These are phyloP conservation scores for Leucoagaricus sp. DNA, from an alignment of 1,284 basidiomycete genomes.

Conservation along the genomic window DNA sequence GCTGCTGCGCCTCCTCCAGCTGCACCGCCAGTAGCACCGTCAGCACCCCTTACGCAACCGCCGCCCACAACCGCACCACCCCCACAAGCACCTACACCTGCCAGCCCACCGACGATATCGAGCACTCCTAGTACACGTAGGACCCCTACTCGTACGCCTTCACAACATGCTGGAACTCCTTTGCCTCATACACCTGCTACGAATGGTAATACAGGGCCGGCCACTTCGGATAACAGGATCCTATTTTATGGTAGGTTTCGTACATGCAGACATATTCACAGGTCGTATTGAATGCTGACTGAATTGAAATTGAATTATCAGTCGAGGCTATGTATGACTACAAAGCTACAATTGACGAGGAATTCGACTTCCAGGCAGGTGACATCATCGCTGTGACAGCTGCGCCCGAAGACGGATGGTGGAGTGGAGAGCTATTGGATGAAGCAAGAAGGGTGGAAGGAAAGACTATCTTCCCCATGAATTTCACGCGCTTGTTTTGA, in stretches of 20 bases:
- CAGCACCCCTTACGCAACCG: not conserved
- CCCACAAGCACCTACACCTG: not conserved
- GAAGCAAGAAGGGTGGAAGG: constrained; percentile 80
- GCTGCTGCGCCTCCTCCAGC: not conserved
- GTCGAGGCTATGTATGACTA: constrained; percentile 96
- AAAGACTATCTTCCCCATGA: constrained; percentile 89
- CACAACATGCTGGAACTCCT: not conserved
- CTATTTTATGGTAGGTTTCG: constrained; percentile 36
- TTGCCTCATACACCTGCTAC: not conserved
- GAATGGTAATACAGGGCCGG: not conserved
- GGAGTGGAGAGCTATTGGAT: constrained; percentile 86
- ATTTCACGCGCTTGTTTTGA: constrained; percentile 80
- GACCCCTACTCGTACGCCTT: not conserved
- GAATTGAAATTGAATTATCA: constrained; percentile 28
- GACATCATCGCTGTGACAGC: constrained; percentile 93
- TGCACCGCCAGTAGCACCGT: not conserved
- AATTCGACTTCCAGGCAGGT: constrained; percentile 89
- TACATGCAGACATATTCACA: too few species aligned
- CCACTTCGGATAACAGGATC: constrained; percentile 19
- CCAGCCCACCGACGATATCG: not conserved
- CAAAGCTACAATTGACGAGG: constrained; percentile 80
- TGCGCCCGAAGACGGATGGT: constrained; percentile 94
- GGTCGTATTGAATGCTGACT: too few species aligned
- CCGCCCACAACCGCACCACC: not conserved
- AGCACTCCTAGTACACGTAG: not conserved